Conservation (phyloP, 441 rosid genomes). For the Bruguiera hainesii region DNA sequence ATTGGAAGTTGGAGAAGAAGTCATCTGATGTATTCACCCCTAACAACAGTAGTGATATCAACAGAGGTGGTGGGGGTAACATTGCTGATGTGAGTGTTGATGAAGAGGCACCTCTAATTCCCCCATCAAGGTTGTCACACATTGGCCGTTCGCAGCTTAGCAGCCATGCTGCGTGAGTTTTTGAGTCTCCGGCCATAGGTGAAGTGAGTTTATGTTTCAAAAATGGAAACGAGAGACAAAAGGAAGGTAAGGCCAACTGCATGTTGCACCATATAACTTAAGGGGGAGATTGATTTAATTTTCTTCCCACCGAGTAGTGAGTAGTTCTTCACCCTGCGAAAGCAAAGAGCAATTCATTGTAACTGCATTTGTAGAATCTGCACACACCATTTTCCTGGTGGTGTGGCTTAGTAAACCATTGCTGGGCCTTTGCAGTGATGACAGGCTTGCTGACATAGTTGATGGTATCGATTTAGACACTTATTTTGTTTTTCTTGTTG, state of each 20-base stretch:
- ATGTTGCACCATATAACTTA: background rate
- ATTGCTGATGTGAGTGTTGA: constrained; percentile 44
- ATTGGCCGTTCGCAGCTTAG: constrained; percentile 67
- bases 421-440: constrained; percentile 15
- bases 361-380: constrained; percentile 18
- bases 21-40: constrained; percentile 78
- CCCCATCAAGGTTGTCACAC: constrained; percentile 64
- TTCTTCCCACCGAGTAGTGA: constrained; percentile 3
- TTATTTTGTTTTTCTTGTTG: background rate
- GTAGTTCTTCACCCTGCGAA: background rate
- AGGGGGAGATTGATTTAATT: constrained; percentile 4
- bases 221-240: background rate
- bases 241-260: constrained; percentile 2
- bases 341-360: constrained; percentile 21
- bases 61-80: constrained; percentile 36
- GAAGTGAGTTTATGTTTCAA: background rate
- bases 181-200: background rate
- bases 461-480: background rate
- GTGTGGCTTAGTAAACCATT: constrained; percentile 22
- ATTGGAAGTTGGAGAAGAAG: constrained; percentile 93
- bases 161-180: constrained; percentile 18
- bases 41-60: constrained; percentile 36
- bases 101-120: constrained; percentile 81
- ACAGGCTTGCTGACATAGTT: background rate
- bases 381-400: constrained; percentile 10